These are phyloP conservation scores for Panicum virgatum DNA, from an alignment of 202 grass and related monocot species.

Conservation along the genomic window DNA sequence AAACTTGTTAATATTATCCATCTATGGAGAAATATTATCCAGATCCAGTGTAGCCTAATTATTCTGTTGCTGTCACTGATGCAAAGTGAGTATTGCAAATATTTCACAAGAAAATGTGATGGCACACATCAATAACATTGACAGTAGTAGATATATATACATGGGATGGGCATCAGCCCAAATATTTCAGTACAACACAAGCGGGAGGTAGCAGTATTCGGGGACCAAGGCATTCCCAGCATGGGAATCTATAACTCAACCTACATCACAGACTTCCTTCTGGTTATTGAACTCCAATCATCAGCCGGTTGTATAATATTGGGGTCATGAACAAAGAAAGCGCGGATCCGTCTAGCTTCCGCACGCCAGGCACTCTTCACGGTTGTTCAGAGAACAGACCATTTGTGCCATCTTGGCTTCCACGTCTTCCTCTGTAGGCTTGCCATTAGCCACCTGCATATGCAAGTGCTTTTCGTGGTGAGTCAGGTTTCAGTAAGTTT, in stretches of 20 bases:
- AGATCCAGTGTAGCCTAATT: not conserved
- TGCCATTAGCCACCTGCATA: constrained; percentile 45
- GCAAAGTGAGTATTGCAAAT: not conserved
- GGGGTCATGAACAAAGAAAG: constrained; percentile 8
- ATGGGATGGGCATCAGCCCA: constrained; percentile 24
- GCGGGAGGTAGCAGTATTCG: constrained; percentile 13
- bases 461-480: not conserved
- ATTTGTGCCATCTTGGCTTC: constrained; percentile 97
- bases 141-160: constrained; percentile 32
- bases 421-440: constrained; percentile 53
- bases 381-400: constrained; percentile 91
- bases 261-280: not conserved
- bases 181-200: constrained; percentile 20
- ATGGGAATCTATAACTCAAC: constrained; percentile 4
- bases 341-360: constrained; percentile 65
- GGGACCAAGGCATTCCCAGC: not conserved
- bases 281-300: constrained; percentile 36
- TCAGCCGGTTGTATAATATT: constrained; percentile 18
- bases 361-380: constrained; percentile 88
- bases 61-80: not conserved
- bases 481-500: constrained; percentile 1
- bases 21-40: not conserved
- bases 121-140: constrained; percentile 13
- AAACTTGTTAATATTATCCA: not conserved
- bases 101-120: not conserved